Base-by-base conservation (phyloP, 2,329 filamentous ascomycete species). In the Botrytis squamosa region DNA sequence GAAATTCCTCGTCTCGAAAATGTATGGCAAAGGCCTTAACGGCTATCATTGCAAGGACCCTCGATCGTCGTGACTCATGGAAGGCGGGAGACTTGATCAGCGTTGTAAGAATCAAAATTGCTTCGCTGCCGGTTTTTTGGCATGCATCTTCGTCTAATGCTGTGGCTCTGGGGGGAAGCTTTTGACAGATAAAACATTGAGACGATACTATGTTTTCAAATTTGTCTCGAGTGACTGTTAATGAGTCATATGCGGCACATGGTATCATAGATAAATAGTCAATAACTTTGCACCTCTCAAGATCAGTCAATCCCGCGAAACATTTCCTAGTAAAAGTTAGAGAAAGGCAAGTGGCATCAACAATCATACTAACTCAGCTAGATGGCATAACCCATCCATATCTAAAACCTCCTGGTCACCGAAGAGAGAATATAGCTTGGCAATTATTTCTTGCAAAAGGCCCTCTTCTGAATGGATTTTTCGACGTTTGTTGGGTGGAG, bases 21-120 rank as follows among this genome's bases (percentile, higher is more conserved):
- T 97, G 94, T 66, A 88, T 85, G 40, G 93, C 85, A 59, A 96
- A 84, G 64, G 90, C 89, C 77, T 90, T 89, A 67, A 97, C 84
- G 5, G 90, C 87, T 74, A 91, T 82, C 89, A 96, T 93, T 16
- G 91, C 90, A 74, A 89, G 85, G 57, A 97, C 86, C 65, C 93
- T 87, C 52, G 89, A 85, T 64, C 85, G 86, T n/a, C 87, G 86
- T 33, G 88, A 89, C 73, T 87, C 84, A 6, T 84, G 75, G 75
- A 91, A 89, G 14, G 79, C 79, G 1, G 84, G 78, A 3, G 83
- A 81, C 52, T 84, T 77, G 33, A 81, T 80, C 12, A 91, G 76
- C 38, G 82, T 84, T 20, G 80, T 79, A 73, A 91, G 86, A 16
- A 86, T 81, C 2, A 77, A 76, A 46, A 87, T 83, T 3, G 85